Evolutionary conservation across 2,329 filamentous ascomycete genomes (phyloP), one percentile per base, ranked within the genome.

Genomic region (Penicillium italicum): DNA sequence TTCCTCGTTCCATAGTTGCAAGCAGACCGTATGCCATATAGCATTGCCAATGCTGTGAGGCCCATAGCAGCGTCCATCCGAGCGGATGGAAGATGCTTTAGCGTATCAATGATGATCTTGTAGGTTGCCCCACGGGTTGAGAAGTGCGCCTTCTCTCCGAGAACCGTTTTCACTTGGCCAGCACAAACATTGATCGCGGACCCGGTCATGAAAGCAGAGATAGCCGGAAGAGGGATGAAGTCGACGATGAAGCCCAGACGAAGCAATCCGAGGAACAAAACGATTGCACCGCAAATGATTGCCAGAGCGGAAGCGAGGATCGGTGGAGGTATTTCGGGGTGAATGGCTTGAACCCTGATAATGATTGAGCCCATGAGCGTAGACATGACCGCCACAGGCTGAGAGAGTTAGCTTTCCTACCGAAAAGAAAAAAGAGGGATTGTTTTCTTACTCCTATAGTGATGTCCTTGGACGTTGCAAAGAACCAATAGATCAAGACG

Each of bases 381-480:
- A 0, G 91, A 96, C 81, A 96, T 88, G 62, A 97, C 92, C 31
- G 93, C 93, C 43, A 97, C 92, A 26, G 92, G 91, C 86, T 90
- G 31, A 2, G 43, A 62, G 37, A 10, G 50, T 37, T 43, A 34
- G n/a, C 26, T 28, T 40, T 22, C 5, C 10, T 10, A 20, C 9
- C 2, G 4, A 30, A 40, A 40, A n/a, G n/a, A n/a, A 34, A 12
- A 61, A 24, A 1, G 81, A 22, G n/a, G 9, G 12, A 22, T 9
- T n/a, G n/a, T 6, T 30, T 6, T 30, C 86, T 75, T 79, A 89
- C 87, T 10, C 93, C 92, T 53, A 97, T 96, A 11, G 92, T 96
- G 69, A 97, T 96, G 71, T 97, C 92, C 70, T 97, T 97, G 14
- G 91, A 96, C 0, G 92, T 97, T 36, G 91, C 92, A 69, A 97